phyloP scores from a whole-genome alignment of 441 rosid species.

The Gossypium schwendimanii region DNA sequence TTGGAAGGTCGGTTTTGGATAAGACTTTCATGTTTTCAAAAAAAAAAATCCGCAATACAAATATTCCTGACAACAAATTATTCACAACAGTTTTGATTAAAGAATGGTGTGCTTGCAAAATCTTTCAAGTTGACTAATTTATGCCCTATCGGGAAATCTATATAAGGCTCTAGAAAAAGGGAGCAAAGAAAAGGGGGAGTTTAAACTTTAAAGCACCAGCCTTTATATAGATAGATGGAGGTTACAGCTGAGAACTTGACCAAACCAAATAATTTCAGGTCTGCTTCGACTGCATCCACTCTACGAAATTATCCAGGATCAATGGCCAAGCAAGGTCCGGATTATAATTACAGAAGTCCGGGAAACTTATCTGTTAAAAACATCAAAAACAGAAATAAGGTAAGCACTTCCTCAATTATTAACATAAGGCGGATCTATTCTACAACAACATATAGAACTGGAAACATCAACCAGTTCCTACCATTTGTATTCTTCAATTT shows the following conservation, averaged over 20 bases:
- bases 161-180: background rate
- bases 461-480: background rate
- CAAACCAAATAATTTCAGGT: constrained; percentile 25
- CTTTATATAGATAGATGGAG: constrained; percentile 20
- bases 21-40: background rate
- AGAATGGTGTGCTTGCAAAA: background rate
- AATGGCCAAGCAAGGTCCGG: constrained; percentile 76
- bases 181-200: background rate
- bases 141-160: background rate
- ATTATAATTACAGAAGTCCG: constrained; percentile 49
- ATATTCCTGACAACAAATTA: constrained; percentile 40
- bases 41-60: constrained; percentile 21
- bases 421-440: background rate
- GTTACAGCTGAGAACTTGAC: constrained; percentile 34
- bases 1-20: background rate
- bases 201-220: constrained; percentile 24
- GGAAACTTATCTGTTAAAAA: constrained; percentile 59
- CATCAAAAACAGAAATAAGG: background rate
- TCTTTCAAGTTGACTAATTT: background rate
- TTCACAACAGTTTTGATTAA: constrained; percentile 7
- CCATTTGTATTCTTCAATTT: background rate
- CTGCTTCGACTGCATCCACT: constrained; percentile 67
- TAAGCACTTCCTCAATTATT: background rate
- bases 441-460: too few species aligned
- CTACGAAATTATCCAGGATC: constrained; percentile 72